phyloP scores from a whole-genome alignment of 2,329 filamentous ascomycete species.

The Ophiosphaerella korrae region DNA sequence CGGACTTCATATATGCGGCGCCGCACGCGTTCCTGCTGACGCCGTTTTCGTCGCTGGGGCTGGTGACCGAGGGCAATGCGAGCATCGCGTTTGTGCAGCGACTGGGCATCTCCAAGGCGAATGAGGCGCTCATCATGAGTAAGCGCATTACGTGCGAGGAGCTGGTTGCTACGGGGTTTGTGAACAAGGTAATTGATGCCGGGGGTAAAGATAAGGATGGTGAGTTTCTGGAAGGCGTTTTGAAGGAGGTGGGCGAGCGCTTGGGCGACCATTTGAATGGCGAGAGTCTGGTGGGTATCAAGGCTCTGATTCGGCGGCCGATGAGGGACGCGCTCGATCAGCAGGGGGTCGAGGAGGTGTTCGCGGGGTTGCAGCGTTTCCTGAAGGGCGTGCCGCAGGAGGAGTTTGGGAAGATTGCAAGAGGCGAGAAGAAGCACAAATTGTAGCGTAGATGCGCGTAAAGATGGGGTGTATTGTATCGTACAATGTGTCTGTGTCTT shows the following conservation, averaged over 20 bases:
- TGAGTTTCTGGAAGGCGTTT: slow-evolving; percentile 72
- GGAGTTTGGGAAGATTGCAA: slow-evolving; percentile 85
- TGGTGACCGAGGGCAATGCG: slow-evolving; percentile 87
- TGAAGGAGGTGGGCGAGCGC: slow-evolving; percentile 79
- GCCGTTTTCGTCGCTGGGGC: slow-evolving; percentile 85
- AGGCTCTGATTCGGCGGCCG: slow-evolving; percentile 77
- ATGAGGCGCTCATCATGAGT: slow-evolving; percentile 92
- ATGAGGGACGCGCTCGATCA: slow-evolving; percentile 74
- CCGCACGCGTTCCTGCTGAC: slow-evolving; percentile 86
- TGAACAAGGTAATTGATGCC: slow-evolving; percentile 78
- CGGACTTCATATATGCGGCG: slow-evolving; percentile 87
- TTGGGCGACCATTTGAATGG: slow-evolving; percentile 80
- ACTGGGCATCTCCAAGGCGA: slow-evolving; percentile 79
- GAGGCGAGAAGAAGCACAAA: slow-evolving; percentile 93
- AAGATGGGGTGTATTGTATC: background rate
- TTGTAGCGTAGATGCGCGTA: slow-evolving; percentile 57
- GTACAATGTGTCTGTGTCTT: background rate
- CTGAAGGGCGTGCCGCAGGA: slow-evolving; percentile 79
- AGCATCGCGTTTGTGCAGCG: slow-evolving; percentile 78
- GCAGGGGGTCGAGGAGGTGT: slow-evolving; percentile 83
- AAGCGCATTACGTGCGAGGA: slow-evolving; percentile 75
- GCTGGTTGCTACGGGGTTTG: slow-evolving; percentile 76
- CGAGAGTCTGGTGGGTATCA: slow-evolving; percentile 81
- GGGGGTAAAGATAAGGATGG: slow-evolving; percentile 63
- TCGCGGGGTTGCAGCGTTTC: slow-evolving; percentile 83